Evolutionary conservation across 148 eudicot genomes (phyloP).

Genomic region (Camellia japonica): DNA sequence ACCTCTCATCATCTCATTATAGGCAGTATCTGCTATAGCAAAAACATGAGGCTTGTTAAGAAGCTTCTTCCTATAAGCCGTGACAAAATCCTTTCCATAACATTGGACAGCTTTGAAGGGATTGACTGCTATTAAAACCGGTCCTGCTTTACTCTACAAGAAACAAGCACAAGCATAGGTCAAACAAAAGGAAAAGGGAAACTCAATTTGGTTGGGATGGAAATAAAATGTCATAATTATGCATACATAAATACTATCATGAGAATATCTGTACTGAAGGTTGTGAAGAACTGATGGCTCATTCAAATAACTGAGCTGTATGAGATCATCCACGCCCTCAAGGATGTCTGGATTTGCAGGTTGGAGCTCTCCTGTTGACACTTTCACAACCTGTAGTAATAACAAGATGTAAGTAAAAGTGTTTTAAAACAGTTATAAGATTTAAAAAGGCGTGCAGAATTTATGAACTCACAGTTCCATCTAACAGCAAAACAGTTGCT

Average conservation of each 20-base stretch:
- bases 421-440: slow-evolving; percentile 11
- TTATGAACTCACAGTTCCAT: slow-evolving; percentile 65
- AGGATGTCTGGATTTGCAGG: slow-evolving; percentile 95
- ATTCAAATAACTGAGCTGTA: slow-evolving; percentile 87
- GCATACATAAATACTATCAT: slow-evolving; percentile 76
- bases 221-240: slow-evolving; percentile 9
- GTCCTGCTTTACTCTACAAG: slow-evolving; percentile 84
- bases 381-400: slow-evolving; percentile 54
- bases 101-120: slow-evolving; percentile 76
- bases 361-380: slow-evolving; percentile 54
- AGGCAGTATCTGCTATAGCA: slow-evolving; percentile 70
- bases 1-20: slow-evolving; percentile 88
- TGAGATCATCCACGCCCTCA: slow-evolving; percentile 87
- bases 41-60: slow-evolving; percentile 87
- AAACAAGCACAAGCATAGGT: slow-evolving; percentile 20
- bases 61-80: slow-evolving; percentile 65
- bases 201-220: neutral
- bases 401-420: slow-evolving; percentile 15
- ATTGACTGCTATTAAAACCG: slow-evolving; percentile 86
- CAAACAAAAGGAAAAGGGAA: neutral
- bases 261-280: slow-evolving; percentile 69
- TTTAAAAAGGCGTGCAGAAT: slow-evolving; percentile 9
- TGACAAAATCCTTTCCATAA: slow-evolving; percentile 56
- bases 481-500: slow-evolving; percentile 54
- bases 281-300: slow-evolving; percentile 94